A percentile compares a stretch with the other conserved stretches of the same genome.
Evolutionary conservation across 2,329 filamentous ascomycete species (phyloP).

Genomic region (Cordyceps sp.): DNA sequence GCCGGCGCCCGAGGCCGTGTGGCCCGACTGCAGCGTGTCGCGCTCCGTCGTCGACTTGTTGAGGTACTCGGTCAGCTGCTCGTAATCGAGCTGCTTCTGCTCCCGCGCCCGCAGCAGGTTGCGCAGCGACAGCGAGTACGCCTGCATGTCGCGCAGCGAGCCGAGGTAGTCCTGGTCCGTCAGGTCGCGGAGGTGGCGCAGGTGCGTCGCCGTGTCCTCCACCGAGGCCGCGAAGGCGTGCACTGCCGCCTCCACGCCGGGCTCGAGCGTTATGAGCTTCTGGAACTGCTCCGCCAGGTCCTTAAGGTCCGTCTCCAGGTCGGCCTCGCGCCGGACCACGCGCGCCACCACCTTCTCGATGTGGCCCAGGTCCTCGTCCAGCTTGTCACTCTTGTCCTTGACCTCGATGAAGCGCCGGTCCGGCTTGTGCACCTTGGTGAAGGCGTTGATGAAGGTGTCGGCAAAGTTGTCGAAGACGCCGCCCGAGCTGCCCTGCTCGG

Average conservation of each 20-base stretch:
- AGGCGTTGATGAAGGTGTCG: conserved; percentile 93
- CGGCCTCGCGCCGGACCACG: conserved; percentile 72
- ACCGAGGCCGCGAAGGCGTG: conserved; percentile 77
- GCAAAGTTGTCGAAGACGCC: conserved; percentile 91
- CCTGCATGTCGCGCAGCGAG: conserved; percentile 85
- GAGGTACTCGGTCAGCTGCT: conserved; percentile 89
- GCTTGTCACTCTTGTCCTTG: conserved; percentile 77
- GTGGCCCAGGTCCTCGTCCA: conserved; percentile 82
- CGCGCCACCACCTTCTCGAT: conserved; percentile 93
- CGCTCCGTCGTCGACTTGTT: conserved; percentile 79
- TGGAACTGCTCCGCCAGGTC: conserved; percentile 92
- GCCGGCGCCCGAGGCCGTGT: conserved; percentile 36
- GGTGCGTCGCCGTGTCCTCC: conserved; percentile 63
- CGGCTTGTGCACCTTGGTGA: conserved; percentile 89
- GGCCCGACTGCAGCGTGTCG: conserved; percentile 55
- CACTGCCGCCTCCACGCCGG: conserved; percentile 65
- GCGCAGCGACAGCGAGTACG: conserved; percentile 79
- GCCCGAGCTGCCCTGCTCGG: conserved; percentile 25
- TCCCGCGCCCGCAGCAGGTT: conserved; percentile 81
- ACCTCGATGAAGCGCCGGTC: conserved; percentile 93
- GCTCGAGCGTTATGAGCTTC: conserved; percentile 77
- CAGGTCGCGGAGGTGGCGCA: conserved; percentile 70
- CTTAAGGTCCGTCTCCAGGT: conserved; percentile 74
- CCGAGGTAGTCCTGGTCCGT: conserved; percentile 94
- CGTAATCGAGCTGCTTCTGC: conserved; percentile 95